Evolutionary conservation across 2,329 filamentous ascomycete genomes (phyloP).

Genomic region (Monosporascus cannonballus): DNA sequence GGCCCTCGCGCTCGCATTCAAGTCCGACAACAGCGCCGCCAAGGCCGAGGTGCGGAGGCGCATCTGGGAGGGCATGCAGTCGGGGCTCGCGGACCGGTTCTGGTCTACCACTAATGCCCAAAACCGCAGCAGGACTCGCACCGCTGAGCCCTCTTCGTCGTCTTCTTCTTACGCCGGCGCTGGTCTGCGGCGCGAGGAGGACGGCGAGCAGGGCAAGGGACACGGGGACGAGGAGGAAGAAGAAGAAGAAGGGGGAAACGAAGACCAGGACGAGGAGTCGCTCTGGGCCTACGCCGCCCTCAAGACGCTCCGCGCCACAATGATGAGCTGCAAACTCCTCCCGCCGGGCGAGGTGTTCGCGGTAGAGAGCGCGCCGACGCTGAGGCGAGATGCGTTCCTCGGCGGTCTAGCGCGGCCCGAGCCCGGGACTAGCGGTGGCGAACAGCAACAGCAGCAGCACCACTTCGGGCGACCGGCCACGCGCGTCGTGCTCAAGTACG

Average conservation of each 20-base stretch:
- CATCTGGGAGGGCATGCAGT: slow-evolving; percentile 59
- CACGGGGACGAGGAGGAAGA: slow-evolving; percentile 42
- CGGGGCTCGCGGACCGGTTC: slow-evolving; percentile 49
- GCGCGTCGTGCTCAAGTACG: slow-evolving; percentile 62
- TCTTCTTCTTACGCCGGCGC: no score
- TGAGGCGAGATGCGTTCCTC: slow-evolving; percentile 60
- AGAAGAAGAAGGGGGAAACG: slow-evolving; percentile 33
- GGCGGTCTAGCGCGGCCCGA: slow-evolving; percentile 25
- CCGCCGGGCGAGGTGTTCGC: slow-evolving; percentile 73
- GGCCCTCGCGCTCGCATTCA: slow-evolving; percentile 65
- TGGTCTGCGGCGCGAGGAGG: not conserved
- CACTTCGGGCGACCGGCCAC: slow-evolving; percentile 60
- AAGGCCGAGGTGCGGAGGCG: slow-evolving; percentile 61
- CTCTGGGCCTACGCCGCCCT: slow-evolving; percentile 65
- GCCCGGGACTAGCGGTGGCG: not conserved
- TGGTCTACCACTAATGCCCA: slow-evolving; percentile 47
- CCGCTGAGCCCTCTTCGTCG: no score
- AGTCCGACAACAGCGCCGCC: slow-evolving; percentile 61
- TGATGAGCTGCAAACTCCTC: slow-evolving; percentile 63
- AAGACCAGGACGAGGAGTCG: slow-evolving; percentile 28
- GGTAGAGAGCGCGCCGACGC: slow-evolving; percentile 61
- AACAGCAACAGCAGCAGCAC: slow-evolving; percentile 19
- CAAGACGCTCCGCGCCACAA: slow-evolving; percentile 58
- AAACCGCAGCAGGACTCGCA: slow-evolving; percentile 14
- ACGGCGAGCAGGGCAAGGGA: not conserved